Conservation (phyloP, 352 stramenopile genomes). For the Globisporangium alternatum region DNA sequence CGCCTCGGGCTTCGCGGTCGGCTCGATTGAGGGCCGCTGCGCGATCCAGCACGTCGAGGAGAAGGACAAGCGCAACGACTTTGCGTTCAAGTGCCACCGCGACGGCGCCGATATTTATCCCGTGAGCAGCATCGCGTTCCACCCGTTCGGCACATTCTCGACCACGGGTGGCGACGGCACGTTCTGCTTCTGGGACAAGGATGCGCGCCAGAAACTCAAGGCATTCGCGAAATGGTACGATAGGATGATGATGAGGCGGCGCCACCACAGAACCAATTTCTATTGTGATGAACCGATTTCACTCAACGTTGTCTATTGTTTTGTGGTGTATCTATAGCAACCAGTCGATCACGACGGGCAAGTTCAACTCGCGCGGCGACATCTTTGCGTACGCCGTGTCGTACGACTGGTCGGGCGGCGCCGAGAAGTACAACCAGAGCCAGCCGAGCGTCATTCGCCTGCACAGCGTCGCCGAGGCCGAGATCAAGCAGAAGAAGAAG, state of each 20-base stretch:
- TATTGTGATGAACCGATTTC: background rate
- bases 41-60: constrained; percentile 90
- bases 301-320: background rate
- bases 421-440: constrained; percentile 83
- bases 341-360: constrained; percentile 88
- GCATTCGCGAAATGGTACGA: constrained; percentile 73
- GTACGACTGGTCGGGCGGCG: constrained; percentile 97
- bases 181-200: constrained; percentile 99
- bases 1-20: constrained; percentile 83
- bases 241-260: background rate
- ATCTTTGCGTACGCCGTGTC: constrained; percentile 95
- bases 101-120: constrained; percentile 86
- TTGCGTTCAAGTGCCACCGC: constrained; percentile 92
- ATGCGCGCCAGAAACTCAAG: constrained; percentile 96
- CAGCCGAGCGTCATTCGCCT: constrained; percentile 92
- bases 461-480: constrained; percentile 89
- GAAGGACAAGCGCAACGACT: constrained; percentile 81
- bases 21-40: constrained; percentile 90
- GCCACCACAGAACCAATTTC: background rate
- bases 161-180: constrained; percentile 94
- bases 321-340: constrained; percentile 39
- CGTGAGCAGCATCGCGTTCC: constrained; percentile 90
- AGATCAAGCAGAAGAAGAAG: constrained; percentile 96
- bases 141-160: constrained; percentile 94
- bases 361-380: constrained; percentile 93